These are phyloP conservation scores for Phytophthora europaea DNA, from an alignment of 352 stramenopile species.

Conservation along the genomic window DNA sequence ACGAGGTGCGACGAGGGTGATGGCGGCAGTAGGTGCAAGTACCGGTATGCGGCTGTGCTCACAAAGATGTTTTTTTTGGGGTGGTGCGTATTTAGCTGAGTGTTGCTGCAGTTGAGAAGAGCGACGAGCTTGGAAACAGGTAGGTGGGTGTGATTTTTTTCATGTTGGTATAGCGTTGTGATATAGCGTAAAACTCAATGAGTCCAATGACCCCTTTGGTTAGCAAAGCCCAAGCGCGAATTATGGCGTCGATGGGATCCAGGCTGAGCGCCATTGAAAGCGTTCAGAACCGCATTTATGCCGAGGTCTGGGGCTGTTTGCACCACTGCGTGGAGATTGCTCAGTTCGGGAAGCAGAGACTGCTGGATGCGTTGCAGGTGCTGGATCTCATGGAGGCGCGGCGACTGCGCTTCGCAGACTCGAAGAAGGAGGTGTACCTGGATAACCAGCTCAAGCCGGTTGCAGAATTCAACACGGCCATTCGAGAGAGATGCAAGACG, in stretches of 20 bases:
- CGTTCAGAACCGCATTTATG: conserved; percentile 70
- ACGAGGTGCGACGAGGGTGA: conserved; percentile 58
- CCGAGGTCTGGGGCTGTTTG: conserved; percentile 83
- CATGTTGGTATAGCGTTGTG: too few relatives aligned
- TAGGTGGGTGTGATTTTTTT: conserved; percentile 18
- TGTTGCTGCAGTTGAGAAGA: conserved; percentile 64
- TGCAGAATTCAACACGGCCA: conserved; percentile 55
- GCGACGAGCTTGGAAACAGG: conserved; percentile 80
- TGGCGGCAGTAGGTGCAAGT: neutral
- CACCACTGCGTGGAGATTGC: conserved; percentile 87
- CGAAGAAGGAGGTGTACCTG: conserved; percentile 70
- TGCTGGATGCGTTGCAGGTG: conserved; percentile 77
- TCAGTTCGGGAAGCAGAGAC: conserved; percentile 74
- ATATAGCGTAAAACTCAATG: neutral
- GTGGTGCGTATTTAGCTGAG: conserved; percentile 52
- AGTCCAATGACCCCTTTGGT: neutral
- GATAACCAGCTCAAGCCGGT: conserved; percentile 69
- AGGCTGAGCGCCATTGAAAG: conserved; percentile 71
- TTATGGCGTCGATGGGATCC: conserved; percentile 77
- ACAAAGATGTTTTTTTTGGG: conserved; percentile 1
- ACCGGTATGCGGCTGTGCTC: neutral
- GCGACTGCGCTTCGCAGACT: conserved; percentile 56
- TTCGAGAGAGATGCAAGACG: conserved; percentile 64
- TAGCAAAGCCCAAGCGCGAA: conserved; percentile 73
- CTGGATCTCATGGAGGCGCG: conserved; percentile 82